Evolutionary conservation across 2,329 filamentous ascomycete species (phyloP), one percentile per base, ranked within the genome.

Genomic region (Trichoderma oligosporum): DNA sequence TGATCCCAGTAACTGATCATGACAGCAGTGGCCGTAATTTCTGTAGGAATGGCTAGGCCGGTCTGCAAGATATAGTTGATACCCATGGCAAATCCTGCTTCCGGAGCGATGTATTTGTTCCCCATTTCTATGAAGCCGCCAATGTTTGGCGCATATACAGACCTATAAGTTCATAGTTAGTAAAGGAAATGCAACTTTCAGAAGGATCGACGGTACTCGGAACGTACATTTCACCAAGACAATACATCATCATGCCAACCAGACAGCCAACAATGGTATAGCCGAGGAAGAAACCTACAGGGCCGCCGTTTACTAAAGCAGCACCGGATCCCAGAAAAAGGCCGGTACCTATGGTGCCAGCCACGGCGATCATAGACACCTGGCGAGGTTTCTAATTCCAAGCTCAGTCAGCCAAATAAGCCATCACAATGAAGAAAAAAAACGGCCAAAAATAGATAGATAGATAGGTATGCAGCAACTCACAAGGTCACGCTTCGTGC

Each of bases 311-410:
- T 4, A 59, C 59, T 7, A 62, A 33, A 5, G 60, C 46, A 46
- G 52, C 58, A 22, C 62, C 62, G 20, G 61, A 61, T 12, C 62
- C 62, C 4, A 65, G 57, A 39, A 65, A 65, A 20, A 65, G 62
- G 20, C 69, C 69, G 7, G 66, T 67, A 2, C 74, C 74, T 16
- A 76, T 69, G 3, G 72, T 75, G 7, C 73, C 74, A 5, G 72
- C 74, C 16, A 75, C 65, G 2, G 70, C 73, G 48, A 79, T 76
- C 64, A 67, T 66, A 24, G 63, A 63, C 7, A 66, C 61, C 56
- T 66, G 65, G 8, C 65, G 65, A 8, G 64, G 52, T 60, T 61
- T 61, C 59, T 61, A 29, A 4, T 12, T 7, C 36, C 39, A 38
- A 20, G n/a, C 6, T 27, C 12, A 27, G 14, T 48, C 31, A 51